phyloP scores from a whole-genome alignment of 2,329 filamentous ascomycete species.

The Alternaria sp. region DNA sequence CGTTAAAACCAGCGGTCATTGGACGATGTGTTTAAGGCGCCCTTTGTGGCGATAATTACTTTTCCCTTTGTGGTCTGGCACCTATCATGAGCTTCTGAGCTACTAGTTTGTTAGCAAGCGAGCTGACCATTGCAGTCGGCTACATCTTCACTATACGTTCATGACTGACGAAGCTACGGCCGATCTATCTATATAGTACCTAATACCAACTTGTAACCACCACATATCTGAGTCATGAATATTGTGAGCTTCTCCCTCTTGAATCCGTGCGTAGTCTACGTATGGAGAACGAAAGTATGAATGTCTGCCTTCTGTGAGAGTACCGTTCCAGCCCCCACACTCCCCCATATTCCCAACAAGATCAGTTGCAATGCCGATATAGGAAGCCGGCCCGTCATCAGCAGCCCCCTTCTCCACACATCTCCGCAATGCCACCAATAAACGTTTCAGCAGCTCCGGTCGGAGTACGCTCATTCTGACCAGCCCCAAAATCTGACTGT shows the following conservation, averaged over 20 bases:
- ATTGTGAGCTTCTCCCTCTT: neutral
- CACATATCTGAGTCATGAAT: neutral
- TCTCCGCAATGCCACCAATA: constrained; percentile 19
- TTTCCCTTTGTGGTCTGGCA: neutral
- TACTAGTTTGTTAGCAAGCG: neutral
- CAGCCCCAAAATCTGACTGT: constrained; percentile 1
- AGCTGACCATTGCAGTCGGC: neutral
- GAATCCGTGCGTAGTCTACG: neutral
- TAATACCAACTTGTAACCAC: constrained; percentile 1
- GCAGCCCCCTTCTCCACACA: neutral
- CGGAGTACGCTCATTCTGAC: constrained; percentile 3
- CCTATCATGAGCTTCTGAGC: neutral
- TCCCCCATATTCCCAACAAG: neutral
- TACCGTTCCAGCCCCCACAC: neutral
- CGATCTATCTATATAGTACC: constrained; percentile 5
- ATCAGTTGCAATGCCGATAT: constrained; percentile 4
- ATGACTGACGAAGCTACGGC: constrained; percentile 10
- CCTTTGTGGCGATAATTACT: neutral
- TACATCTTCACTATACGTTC: neutral
- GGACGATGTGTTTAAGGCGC: constrained; percentile 25
- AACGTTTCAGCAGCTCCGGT: neutral
- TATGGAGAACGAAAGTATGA: neutral
- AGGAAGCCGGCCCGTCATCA: constrained; percentile 21
- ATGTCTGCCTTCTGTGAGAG: neutral
- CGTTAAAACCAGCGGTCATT: constrained; percentile 17